Base-by-base conservation (phyloP, 2,329 filamentous ascomycete species). In the Claviceps paspali region DNA sequence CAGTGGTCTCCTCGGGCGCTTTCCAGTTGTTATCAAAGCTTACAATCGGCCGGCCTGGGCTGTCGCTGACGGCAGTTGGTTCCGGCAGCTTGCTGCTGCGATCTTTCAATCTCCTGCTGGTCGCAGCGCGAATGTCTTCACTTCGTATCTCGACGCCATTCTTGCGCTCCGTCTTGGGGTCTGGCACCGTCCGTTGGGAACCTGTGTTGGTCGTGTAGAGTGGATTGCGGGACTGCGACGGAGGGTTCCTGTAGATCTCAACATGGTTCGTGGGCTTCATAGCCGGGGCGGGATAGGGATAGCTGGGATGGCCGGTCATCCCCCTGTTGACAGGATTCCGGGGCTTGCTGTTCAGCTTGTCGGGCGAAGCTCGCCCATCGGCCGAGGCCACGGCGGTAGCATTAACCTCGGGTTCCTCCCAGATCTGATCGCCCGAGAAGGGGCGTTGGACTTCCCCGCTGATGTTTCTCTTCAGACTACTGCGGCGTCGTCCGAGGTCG, bases 1-100 rank as follows among this genome's bases (percentile, higher is more conserved):
- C 79, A 68, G 81, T 68, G 59, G 65, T 67, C 65, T 72, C 67
- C 55, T 82, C 76, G 55, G 72, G 73, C 53, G 76, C 72, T 67
- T 76, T 81, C 78, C 84, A 94, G 55, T 80, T 73, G 52, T 73
- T 73, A 61, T 93, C 74, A 69, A 96, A 96, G 70, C 88, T 96
- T 68, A 96, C 88, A 67, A 96, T 96, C 45, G 88, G 88, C 54
- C 88, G 77, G 49, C 85, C 85, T 49, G 82, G 81, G 53, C 73
- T 82, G 63, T 95, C 82, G 63, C 86, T 95, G 59, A 96, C 87
- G 52, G 83, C 79, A 38, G 82, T 84, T 46, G 88, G 88, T 52
- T 81, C 88, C 21, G 87, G 88, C 43, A 96, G 67, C 54, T 83
- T 92, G 40, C 77, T 62, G 59, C 86, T 95, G 52, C 87, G 79